Conservation (phyloP, 768 basidiomycete genomes). For the Lyophyllum shimeji region DNA sequence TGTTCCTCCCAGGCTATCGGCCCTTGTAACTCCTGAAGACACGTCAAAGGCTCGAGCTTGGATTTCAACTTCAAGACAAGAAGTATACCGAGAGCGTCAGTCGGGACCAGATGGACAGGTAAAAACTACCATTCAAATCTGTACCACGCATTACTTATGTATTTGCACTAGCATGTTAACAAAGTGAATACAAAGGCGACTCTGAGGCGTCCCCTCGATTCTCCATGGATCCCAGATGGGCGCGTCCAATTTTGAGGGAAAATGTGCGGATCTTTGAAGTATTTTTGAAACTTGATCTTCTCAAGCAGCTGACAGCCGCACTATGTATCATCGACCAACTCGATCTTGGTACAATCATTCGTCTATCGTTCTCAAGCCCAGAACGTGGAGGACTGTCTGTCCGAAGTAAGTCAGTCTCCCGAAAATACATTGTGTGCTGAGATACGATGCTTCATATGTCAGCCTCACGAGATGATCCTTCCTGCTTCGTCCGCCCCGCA, state of each 20-base stretch:
- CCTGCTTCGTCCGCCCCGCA: slow-evolving; percentile 45
- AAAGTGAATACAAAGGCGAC: slow-evolving; percentile 87
- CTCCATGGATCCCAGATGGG: slow-evolving; percentile 75
- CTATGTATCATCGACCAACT: slow-evolving; percentile 67
- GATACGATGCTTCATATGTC: background rate
- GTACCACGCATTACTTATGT: no score
- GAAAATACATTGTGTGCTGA: no score
- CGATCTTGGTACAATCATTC: slow-evolving; percentile 69
- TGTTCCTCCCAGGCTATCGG: no score
- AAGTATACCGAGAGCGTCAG: no score
- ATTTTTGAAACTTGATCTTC: background rate
- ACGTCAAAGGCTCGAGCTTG: no score
- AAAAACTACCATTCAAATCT: no score
- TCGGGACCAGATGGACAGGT: no score
- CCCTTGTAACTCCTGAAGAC: no score
- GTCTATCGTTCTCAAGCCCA: slow-evolving; percentile 74
- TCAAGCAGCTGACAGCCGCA: slow-evolving; percentile 42
- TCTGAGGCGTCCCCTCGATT: slow-evolving; percentile 55
- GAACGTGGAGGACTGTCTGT: slow-evolving; percentile 71
- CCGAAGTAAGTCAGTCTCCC: slow-evolving; percentile 43
- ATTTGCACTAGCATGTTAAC: slow-evolving; percentile 71
- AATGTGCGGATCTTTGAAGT: slow-evolving; percentile 38
- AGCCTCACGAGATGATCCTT: slow-evolving; percentile 58
- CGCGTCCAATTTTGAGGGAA: slow-evolving; percentile 41
- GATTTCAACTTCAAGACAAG: no score